Evolutionary conservation across 176 grass and related monocot species (phyloP).

Genomic region (Avena atlantica): DNA sequence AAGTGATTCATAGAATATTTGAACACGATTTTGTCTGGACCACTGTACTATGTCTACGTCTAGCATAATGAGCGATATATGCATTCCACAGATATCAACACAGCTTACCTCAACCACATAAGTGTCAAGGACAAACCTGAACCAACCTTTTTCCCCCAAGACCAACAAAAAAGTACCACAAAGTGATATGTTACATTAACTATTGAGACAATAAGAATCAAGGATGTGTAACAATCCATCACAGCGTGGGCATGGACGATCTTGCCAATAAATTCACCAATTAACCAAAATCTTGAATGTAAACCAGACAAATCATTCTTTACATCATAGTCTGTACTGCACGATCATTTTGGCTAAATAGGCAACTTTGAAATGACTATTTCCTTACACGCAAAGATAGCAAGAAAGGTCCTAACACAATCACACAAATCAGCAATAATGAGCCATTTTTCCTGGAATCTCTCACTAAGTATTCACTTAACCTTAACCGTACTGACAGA

Average conservation of each 20-base stretch:
- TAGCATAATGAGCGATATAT: constrained; percentile 1
- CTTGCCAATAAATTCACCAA: not conserved
- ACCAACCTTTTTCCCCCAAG: not conserved
- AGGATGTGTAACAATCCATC: constrained; percentile 11
- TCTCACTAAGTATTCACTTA: constrained; percentile 3
- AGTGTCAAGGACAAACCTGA: not conserved
- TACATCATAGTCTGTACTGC: constrained; percentile 12
- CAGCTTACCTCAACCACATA: not conserved
- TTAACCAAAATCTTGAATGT: not conserved
- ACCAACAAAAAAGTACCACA: not conserved
- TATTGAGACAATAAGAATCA: not conserved
- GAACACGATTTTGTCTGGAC: not conserved
- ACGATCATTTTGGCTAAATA: not conserved
- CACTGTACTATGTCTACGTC: not conserved
- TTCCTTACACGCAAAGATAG: not conserved
- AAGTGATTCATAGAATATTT: not conserved
- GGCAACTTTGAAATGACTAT: not conserved
- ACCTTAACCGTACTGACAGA: not conserved
- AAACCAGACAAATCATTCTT: constrained; percentile 13
- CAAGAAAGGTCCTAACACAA: not conserved
- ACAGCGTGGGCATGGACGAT: not conserved
- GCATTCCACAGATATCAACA: constrained; percentile 7
- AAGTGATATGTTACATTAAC: not conserved
- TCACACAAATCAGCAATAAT: not conserved
- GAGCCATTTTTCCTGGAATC: not conserved